These are phyloP conservation scores for Arabis alpina DNA, from an alignment of 345 rosid genomes.

Conservation along the genomic window DNA sequence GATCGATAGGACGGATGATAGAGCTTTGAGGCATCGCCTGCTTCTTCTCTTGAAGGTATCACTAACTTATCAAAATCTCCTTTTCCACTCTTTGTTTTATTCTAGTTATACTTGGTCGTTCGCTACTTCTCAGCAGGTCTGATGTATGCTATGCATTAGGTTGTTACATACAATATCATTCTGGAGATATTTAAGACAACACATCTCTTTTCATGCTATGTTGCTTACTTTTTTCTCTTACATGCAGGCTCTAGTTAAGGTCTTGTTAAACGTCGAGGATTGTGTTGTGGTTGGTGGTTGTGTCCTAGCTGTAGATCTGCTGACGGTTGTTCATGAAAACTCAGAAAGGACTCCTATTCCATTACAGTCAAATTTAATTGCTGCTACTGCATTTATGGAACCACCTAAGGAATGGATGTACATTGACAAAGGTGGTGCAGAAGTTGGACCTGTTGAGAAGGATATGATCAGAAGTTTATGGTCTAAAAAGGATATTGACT, in stretches of 20 bases:
- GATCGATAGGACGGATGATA: conserved; percentile 93
- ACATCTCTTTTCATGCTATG: conserved; percentile 30
- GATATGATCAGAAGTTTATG: conserved; percentile 94
- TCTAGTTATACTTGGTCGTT: not conserved
- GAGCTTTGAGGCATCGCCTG: conserved; percentile 97
- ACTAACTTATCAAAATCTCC: not conserved
- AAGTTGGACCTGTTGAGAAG: conserved; percentile 95
- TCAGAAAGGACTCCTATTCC: conserved; percentile 98
- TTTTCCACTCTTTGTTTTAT: not conserved
- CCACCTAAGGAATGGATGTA: conserved; percentile 99
- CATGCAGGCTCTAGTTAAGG: conserved; percentile 91
- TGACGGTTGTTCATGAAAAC: conserved; percentile 94
- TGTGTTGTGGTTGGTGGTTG: conserved; percentile 99
- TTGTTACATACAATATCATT: conserved; percentile 19
- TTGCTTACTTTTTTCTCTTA: conserved; percentile 25
- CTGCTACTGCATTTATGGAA: conserved; percentile 99
- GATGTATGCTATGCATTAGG: conserved; percentile 21
- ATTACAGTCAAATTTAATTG: conserved; percentile 91
- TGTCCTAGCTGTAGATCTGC: conserved; percentile 95
- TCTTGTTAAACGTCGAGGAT: conserved; percentile 85
- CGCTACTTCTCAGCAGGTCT: conserved; percentile 5
- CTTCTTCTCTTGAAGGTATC: conserved; percentile 90
- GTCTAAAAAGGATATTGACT: conserved; percentile 88
- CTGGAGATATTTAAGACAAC: conserved; percentile 26
- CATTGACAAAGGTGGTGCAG: conserved; percentile 70